phyloP scores from a whole-genome alignment of 805 yeast genomes.

The Schwanniomyces sp. region DNA sequence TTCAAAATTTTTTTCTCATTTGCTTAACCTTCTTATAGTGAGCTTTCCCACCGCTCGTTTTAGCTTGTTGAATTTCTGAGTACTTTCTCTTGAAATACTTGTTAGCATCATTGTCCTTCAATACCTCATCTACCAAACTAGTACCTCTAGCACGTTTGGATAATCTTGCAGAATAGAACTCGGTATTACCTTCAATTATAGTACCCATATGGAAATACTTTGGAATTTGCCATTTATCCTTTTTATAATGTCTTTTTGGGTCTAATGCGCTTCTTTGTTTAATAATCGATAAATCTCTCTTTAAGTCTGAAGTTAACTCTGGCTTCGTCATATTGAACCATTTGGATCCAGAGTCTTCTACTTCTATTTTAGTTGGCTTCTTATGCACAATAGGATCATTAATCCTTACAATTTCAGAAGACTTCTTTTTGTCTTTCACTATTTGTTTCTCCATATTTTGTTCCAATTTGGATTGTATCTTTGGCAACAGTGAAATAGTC shows the following conservation, averaged over 20 bases:
- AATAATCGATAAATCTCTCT: slow-evolving; percentile 74
- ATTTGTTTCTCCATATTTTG: slow-evolving; percentile 12
- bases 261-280: slow-evolving; percentile 89
- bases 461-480: slow-evolving; percentile 34
- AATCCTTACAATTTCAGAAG: slow-evolving; percentile 28
- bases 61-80: slow-evolving; percentile 68
- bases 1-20: slow-evolving; percentile 54
- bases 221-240: slow-evolving; percentile 75
- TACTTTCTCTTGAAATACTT: slow-evolving; percentile 85
- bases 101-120: slow-evolving; percentile 68
- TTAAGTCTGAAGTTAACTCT: slow-evolving; percentile 68
- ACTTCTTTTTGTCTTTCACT: slow-evolving; percentile 2
- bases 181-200: slow-evolving; percentile 77
- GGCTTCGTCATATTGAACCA: slow-evolving; percentile 85
- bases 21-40: slow-evolving; percentile 63
- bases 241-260: slow-evolving; percentile 93
- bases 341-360: slow-evolving; percentile 47
- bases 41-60: slow-evolving; percentile 62
- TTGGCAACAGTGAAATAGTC: slow-evolving; percentile 38
- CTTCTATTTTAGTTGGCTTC: slow-evolving; percentile 14
- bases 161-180: slow-evolving; percentile 67
- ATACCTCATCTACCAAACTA: slow-evolving; percentile 78
- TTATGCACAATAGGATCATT: slow-evolving; percentile 44
- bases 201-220: slow-evolving; percentile 89
- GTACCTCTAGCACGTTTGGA: slow-evolving; percentile 70